These are phyloP conservation scores for Talaromyces sp. DNA, from an alignment of 2,329 filamentous ascomycete genomes.

Conservation along the genomic window DNA sequence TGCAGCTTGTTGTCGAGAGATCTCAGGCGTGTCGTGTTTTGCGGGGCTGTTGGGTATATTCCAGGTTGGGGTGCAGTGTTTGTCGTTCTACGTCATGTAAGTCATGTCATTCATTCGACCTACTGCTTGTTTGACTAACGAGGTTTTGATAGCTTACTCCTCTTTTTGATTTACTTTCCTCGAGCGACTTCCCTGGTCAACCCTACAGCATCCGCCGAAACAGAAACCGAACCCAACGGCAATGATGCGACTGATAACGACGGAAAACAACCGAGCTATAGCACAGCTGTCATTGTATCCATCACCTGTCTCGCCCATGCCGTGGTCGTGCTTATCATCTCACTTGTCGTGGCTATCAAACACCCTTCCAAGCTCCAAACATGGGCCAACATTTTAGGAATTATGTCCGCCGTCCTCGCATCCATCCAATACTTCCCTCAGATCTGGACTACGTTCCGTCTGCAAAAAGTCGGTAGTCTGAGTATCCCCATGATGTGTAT, in stretches of 20 bases:
- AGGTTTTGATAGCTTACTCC: slow-evolving; percentile 64
- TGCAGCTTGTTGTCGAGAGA: slow-evolving; percentile 78
- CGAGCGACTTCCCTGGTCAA: slow-evolving; percentile 55
- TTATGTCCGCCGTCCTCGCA: slow-evolving; percentile 74
- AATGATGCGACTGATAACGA: neutral
- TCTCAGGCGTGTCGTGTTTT: slow-evolving; percentile 78
- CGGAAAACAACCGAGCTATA: slow-evolving; percentile 55
- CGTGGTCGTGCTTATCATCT: slow-evolving; percentile 63
- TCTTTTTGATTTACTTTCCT: slow-evolving; percentile 95
- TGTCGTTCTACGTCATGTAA: slow-evolving; percentile 88
- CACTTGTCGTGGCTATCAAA: slow-evolving; percentile 64
- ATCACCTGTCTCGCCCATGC: slow-evolving; percentile 72
- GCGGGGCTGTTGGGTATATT: slow-evolving; percentile 83
- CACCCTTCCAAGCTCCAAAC: slow-evolving; percentile 63
- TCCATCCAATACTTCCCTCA: slow-evolving; percentile 92
- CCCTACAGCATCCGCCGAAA: slow-evolving; percentile 35
- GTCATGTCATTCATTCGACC: neutral
- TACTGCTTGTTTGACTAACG: neutral
- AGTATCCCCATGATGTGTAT: slow-evolving; percentile 99
- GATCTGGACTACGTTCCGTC: slow-evolving; percentile 83
- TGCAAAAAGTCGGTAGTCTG: slow-evolving; percentile 84
- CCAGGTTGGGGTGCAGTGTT: slow-evolving; percentile 89
- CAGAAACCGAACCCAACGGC: slow-evolving; percentile 49
- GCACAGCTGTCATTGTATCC: slow-evolving; percentile 75
- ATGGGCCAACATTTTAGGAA: slow-evolving; percentile 84